Conservation (phyloP, 768 basidiomycete genomes). For the Cystobasidiopsis lactophilus region DNA sequence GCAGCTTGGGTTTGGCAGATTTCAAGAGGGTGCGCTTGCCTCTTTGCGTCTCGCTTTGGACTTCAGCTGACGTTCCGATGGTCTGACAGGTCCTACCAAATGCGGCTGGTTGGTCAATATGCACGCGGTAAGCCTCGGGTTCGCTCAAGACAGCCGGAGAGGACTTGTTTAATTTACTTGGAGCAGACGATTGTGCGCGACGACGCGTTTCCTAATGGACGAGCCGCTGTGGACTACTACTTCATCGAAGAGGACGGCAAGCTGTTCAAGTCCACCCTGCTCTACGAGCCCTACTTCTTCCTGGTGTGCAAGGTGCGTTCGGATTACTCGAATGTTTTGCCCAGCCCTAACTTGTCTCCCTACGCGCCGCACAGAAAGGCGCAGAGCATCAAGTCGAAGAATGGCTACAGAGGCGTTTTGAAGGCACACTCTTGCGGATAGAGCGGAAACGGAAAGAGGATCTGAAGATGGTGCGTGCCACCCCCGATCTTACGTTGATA, state of each 20-base stretch:
- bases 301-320: constrained; percentile 67
- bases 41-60: too few species aligned
- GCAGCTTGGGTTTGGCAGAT: constrained; percentile 63
- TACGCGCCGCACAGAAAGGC: constrained; percentile 51
- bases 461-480: constrained; percentile 38
- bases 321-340: neutral
- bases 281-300: constrained; percentile 84
- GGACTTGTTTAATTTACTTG: too few species aligned
- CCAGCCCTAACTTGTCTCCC: too few species aligned
- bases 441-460: constrained; percentile 74
- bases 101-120: constrained; percentile 97
- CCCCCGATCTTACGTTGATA: neutral
- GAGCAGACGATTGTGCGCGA: constrained; percentile 68
- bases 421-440: constrained; percentile 60
- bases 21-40: constrained; percentile 42
- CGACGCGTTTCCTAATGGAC: constrained; percentile 57
- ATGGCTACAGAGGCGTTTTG: constrained; percentile 82
- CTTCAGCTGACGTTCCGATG: too few species aligned
- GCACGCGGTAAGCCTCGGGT: constrained; percentile 88
- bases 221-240: constrained; percentile 81
- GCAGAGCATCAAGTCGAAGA: constrained; percentile 80
- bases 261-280: constrained; percentile 82
- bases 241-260: constrained; percentile 93
- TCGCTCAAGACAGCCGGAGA: constrained; percentile 10
- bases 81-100: constrained; percentile 25